Conservation (phyloP, 2,329 filamentous ascomycete genomes). For the Cordyceps sp. region DNA sequence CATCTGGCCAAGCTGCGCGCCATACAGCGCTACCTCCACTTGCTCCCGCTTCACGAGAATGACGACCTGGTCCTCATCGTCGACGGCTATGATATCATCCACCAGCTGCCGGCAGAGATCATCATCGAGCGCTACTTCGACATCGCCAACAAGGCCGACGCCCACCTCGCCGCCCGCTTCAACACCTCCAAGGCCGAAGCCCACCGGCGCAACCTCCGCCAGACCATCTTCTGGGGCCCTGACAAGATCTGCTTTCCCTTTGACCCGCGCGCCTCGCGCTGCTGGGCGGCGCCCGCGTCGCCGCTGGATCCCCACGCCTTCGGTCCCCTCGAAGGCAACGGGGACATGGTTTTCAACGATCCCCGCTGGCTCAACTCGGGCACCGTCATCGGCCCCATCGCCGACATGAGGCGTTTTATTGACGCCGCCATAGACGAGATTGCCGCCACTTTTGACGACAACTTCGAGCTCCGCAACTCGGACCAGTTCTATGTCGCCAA, state of each 20-base stretch:
- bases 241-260: constrained; percentile 27
- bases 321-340: constrained; percentile 17
- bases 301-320: constrained; percentile 15
- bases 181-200: constrained; percentile 18
- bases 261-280: constrained; percentile 17
- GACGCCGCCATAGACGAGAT: constrained; percentile 13
- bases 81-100: constrained; percentile 47
- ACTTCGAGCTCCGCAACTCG: constrained; percentile 16
- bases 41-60: constrained; percentile 15
- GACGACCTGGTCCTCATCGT: constrained; percentile 47
- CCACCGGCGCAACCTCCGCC: constrained; percentile 14
- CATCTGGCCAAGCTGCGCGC: constrained; percentile 23
- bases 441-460: constrained; percentile 14
- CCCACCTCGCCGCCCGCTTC: constrained; percentile 30
- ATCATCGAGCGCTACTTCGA: constrained; percentile 45
- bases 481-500: constrained; percentile 27
- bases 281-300: constrained; percentile 21
- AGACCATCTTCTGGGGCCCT: constrained; percentile 25
- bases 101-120: constrained; percentile 47
- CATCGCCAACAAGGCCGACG: constrained; percentile 34
- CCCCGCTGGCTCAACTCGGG: constrained; percentile 28
- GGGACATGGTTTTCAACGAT: constrained; percentile 13
- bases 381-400: constrained; percentile 24
- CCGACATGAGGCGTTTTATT: constrained; percentile 11
- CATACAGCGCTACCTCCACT: constrained; percentile 17